These are phyloP conservation scores for Microbotryomycetes sp. DNA, from an alignment of 1,284 basidiomycete genomes.

Conservation along the genomic window DNA sequence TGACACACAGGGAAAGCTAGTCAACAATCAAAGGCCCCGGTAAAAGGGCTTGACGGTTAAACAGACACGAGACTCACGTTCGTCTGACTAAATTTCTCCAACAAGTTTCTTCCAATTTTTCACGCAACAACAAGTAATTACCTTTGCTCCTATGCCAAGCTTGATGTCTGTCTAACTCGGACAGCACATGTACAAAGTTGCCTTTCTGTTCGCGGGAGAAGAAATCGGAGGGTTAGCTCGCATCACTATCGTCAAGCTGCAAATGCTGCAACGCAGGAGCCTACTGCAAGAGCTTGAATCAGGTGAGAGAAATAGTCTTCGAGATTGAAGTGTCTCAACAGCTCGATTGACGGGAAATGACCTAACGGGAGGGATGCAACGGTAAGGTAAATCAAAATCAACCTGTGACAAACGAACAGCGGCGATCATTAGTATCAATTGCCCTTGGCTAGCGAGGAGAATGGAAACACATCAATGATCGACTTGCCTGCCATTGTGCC, in stretches of 20 bases:
- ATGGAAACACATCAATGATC: no score
- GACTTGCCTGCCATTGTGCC: constrained; percentile 38
- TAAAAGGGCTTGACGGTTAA: background rate
- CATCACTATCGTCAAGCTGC: no score
- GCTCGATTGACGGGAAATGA: constrained; percentile 37
- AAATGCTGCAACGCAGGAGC: no score
- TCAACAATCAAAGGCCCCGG: background rate
- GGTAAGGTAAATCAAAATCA: constrained; percentile 43
- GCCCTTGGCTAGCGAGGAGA: background rate
- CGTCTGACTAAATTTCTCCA: constrained; percentile 45
- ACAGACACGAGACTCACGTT: constrained; percentile 34
- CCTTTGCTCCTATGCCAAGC: constrained; percentile 41
- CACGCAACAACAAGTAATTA: constrained; percentile 42
- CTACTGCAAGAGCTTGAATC: constrained; percentile 21
- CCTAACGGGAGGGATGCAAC: constrained; percentile 44
- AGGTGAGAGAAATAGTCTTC: constrained; percentile 34
- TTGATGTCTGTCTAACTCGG: constrained; percentile 38
- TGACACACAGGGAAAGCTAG: background rate
- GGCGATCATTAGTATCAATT: background rate
- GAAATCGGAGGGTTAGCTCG: no score
- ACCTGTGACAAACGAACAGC: constrained; percentile 22
- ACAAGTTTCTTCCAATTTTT: constrained; percentile 43
- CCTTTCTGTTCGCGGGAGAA: no score
- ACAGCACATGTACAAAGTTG: constrained; percentile 36
- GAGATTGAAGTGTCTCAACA: constrained; percentile 40